Evolutionary conservation across 129 eudicot genomes (phyloP), one percentile per base, ranked within the genome.

Genomic region (Escallonia herrerae): DNA sequence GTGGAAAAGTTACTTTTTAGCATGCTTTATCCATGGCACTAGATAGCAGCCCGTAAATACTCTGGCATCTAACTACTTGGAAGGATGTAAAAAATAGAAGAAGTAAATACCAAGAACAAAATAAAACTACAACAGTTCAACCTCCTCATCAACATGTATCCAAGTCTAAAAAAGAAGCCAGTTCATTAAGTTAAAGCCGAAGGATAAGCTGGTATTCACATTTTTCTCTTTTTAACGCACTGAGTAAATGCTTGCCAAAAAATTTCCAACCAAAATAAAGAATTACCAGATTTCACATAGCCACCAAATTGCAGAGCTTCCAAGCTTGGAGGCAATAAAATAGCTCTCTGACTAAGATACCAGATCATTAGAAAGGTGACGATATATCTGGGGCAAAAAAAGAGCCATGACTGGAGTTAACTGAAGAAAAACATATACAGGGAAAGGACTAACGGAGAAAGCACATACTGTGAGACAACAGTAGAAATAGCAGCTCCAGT

Each of bases 401-500:
- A 49, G 54, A 13, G 14, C 15, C 11, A 7, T 48, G 11, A 58
- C 46, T 14, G 15, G 11, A 10, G 2, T 44, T 13, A 54, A 40
- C 38, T 6, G 44, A 72, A 59, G 6, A 40, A 47, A 50, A 60
- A 39, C 50, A 39, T 14, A 12, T 37, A 4, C 22, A 57, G 60
- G n/a, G 62, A 44, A 61, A 52, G 66, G 45, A 39, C 46, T 7
- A 62, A 62, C 11, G 13, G 39, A 33, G 57, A 7, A 58, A 70
- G 51, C 40, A 87, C 96, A 66, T 82, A 93, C 99, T 93, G 99
- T 45, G 96, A 93, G 60, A 84, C 43, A 67, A 93, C 99, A 49
- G 96, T 86, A 44, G 99, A 82, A 50, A 89, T 82, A 58, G 99
- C 99, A 69, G 99, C 99, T 78, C 99, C 99, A 59, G 90, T 69